Evolutionary conservation across 805 yeast species (phyloP).

Genomic region (Candida wancherniae): DNA sequence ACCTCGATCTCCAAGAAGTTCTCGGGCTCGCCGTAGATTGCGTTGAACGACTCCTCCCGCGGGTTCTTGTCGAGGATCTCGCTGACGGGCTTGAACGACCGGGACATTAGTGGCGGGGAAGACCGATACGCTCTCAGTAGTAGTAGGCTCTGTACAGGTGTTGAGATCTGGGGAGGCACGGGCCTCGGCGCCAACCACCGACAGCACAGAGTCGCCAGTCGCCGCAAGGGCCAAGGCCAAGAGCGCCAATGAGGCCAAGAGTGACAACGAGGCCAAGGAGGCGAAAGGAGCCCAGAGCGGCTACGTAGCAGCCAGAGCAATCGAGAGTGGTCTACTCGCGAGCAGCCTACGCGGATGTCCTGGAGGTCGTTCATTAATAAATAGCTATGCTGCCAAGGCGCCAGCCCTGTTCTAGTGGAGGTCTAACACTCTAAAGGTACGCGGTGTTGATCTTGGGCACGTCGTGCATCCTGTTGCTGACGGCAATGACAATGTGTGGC

Average conservation of each 20-base stretch:
- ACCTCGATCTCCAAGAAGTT: conserved; percentile 91
- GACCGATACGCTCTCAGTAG: neutral
- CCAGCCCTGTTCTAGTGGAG: no score
- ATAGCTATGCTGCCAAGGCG: no score
- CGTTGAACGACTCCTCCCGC: conserved; percentile 61
- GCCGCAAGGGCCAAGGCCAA: no score
- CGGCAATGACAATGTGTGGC: conserved; percentile 29
- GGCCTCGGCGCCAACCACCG: neutral
- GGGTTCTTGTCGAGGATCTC: conserved; percentile 38
- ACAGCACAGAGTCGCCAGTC: no score
- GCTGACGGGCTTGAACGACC: conserved; percentile 40
- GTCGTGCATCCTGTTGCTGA: conserved; percentile 21
- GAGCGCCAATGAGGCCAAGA: no score
- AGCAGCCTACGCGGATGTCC: no score
- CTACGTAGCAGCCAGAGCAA: no score
- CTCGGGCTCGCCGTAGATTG: conserved; percentile 91
- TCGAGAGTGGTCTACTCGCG: no score
- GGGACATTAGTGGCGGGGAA: conserved; percentile 22
- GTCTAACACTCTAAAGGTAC: conserved; percentile 10
- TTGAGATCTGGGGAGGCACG: neutral
- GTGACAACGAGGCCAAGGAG: no score
- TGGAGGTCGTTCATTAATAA: no score
- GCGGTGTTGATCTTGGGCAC: conserved; percentile 27
- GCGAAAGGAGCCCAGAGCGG: no score
- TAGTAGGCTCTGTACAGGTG: neutral